These are phyloP conservation scores for Silene noctiflora DNA, from an alignment of 179 eudicot species.

Conservation along the genomic window DNA sequence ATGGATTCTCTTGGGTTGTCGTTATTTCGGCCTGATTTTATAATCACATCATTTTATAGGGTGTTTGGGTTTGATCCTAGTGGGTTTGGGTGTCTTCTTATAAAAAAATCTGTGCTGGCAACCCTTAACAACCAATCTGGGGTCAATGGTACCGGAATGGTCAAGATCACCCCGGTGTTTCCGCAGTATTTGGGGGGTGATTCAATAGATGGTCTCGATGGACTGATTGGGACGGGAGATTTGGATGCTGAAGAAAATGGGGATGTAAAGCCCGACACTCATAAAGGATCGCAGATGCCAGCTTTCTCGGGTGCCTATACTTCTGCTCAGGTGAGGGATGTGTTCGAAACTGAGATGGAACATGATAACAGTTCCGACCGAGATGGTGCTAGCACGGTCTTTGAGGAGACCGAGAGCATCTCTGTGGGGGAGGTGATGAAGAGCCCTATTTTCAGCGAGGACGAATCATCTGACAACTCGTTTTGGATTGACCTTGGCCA, in stretches of 20 bases:
- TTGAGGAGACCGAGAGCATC: slow-evolving; percentile 84
- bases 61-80: slow-evolving; percentile 96
- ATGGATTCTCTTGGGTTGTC: slow-evolving; percentile 99
- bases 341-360: slow-evolving; percentile 93
- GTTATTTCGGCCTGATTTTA: slow-evolving; percentile 90
- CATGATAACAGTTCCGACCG: slow-evolving; percentile 79
- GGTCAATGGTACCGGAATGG: slow-evolving; percentile 85
- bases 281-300: slow-evolving; percentile 67
- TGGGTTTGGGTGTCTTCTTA: slow-evolving; percentile 97
- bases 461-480: slow-evolving; percentile 92
- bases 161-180: slow-evolving; percentile 81
- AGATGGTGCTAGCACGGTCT: slow-evolving; percentile 87
- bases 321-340: slow-evolving; percentile 95
- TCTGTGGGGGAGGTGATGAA: slow-evolving; percentile 95
- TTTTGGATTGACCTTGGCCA: slow-evolving; percentile 95
- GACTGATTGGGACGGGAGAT: slow-evolving; percentile 58
- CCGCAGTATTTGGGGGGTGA: slow-evolving; percentile 84
- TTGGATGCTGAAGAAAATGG: slow-evolving; percentile 55
- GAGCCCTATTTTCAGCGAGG: slow-evolving; percentile 97
- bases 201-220: slow-evolving; percentile 77
- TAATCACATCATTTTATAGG: slow-evolving; percentile 87
- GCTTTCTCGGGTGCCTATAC: slow-evolving; percentile 97
- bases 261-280: slow-evolving; percentile 51
- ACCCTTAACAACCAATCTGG: slow-evolving; percentile 90
- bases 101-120: slow-evolving; percentile 82